These are phyloP conservation scores for Lachnellula suecica DNA, from an alignment of 2,329 filamentous ascomycete genomes.

Conservation along the genomic window DNA sequence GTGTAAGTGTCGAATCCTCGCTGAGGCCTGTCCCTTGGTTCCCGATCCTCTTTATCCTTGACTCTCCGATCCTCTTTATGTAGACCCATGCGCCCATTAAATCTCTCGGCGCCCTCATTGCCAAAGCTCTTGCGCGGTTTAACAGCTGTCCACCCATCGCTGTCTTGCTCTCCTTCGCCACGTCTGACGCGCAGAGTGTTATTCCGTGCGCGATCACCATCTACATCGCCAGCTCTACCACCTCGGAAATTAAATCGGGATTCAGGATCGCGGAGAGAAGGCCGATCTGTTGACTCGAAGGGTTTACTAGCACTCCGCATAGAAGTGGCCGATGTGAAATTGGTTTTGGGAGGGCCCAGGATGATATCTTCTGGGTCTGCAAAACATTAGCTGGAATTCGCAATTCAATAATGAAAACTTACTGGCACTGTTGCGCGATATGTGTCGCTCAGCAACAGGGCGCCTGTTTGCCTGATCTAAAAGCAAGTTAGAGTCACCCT, in stretches of 20 bases:
- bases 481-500: constrained; percentile 28
- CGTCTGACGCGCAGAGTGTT: constrained; percentile 50
- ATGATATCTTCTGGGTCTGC: constrained; percentile 76
- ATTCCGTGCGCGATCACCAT: constrained; percentile 49
- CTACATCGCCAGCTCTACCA: constrained; percentile 48
- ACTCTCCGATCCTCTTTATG: constrained; percentile 39
- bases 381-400: constrained; percentile 22
- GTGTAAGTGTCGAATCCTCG: constrained; percentile 51
- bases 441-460: constrained; percentile 50
- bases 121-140: constrained; percentile 75
- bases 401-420: constrained; percentile 33
- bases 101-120: constrained; percentile 69
- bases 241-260: constrained; percentile 56
- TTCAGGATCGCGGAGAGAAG: constrained; percentile 50
- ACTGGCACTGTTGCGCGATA: constrained; percentile 58
- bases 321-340: constrained; percentile 75
- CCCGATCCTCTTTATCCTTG: constrained; percentile 56
- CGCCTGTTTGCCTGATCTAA: constrained; percentile 44
- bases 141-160: constrained; percentile 72
- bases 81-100: constrained; percentile 63
- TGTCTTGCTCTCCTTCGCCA: constrained; percentile 57
- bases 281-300: constrained; percentile 43
- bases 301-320: constrained; percentile 40
- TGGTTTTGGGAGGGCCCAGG: constrained; percentile 79
- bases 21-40: constrained; percentile 46